phyloP scores from a whole-genome alignment of 1,284 basidiomycete genomes.

The Calocybe gambosa region DNA sequence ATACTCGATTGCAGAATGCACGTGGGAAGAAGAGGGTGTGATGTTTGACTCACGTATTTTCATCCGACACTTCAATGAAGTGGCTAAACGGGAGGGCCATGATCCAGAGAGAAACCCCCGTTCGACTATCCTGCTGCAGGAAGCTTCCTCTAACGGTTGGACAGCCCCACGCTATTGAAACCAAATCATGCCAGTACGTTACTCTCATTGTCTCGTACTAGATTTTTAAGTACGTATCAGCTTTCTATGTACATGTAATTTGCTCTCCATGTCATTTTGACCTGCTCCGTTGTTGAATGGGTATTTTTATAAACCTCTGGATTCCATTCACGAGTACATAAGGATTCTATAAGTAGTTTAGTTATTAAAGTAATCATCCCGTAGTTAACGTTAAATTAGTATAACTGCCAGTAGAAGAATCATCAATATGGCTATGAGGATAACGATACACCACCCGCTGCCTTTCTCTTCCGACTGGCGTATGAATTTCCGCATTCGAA shows the following conservation, averaged over 20 bases:
- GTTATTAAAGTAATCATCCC: too few relatives aligned
- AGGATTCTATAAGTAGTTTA: background rate
- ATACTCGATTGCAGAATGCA: conserved; percentile 28
- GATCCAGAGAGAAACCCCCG: conserved; percentile 18
- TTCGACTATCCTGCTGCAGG: conserved; percentile 23
- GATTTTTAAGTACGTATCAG: too few relatives aligned
- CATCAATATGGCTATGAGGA: conserved; percentile 53
- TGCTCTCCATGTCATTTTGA: background rate
- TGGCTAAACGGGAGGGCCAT: conserved; percentile 23
- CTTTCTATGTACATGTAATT: too few relatives aligned
- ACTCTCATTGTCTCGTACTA: too few relatives aligned
- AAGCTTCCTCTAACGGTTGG: conserved; percentile 29
- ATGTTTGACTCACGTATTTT: conserved; percentile 23
- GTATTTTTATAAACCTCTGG: background rate
- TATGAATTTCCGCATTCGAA: conserved; percentile 73
- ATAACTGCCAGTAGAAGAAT: conserved; percentile 53
- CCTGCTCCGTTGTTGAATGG: background rate
- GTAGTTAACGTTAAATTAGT: conserved; percentile 33
- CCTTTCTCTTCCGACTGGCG: conserved; percentile 70
- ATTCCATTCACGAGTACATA: background rate
- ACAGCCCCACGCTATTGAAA: conserved; percentile 7
- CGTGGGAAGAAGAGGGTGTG: conserved; percentile 30
- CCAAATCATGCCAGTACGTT: too few relatives aligned
- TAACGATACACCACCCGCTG: conserved; percentile 44
- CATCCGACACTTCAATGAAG: conserved; percentile 24